Conservation (phyloP, 1,284 basidiomycete species). For the Schizophyllum commune region DNA sequence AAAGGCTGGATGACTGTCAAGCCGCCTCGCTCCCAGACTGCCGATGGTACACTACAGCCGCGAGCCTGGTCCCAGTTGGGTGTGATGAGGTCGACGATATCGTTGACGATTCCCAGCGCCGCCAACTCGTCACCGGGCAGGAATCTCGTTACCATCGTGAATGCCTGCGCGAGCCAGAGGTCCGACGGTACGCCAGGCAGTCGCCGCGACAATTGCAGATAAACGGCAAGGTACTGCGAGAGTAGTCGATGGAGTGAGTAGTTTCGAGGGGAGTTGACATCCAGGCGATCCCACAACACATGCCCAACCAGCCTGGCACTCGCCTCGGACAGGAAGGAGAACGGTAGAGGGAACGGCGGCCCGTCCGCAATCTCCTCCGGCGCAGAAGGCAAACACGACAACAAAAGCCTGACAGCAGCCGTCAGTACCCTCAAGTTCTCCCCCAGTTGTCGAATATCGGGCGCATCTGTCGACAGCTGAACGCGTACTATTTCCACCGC, state of each 20-base stretch:
- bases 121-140: slow-evolving; percentile 62
- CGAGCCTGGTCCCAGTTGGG: slow-evolving; percentile 31
- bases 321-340: slow-evolving; percentile 42
- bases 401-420: slow-evolving; percentile 52
- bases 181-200: slow-evolving; percentile 46
- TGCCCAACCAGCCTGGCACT: slow-evolving; percentile 42
- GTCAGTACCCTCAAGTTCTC: slow-evolving; percentile 30
- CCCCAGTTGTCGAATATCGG: slow-evolving; percentile 21
- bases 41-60: slow-evolving; percentile 27
- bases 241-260: slow-evolving; percentile 42
- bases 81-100: slow-evolving; percentile 31
- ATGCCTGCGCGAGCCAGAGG: slow-evolving; percentile 59
- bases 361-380: slow-evolving; percentile 23
- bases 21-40: slow-evolving; percentile 46
- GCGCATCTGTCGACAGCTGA: slow-evolving; percentile 12
- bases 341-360: slow-evolving; percentile 52
- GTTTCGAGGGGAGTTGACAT: slow-evolving; percentile 15
- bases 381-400: slow-evolving; percentile 46
- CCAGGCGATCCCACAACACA: slow-evolving; percentile 35
- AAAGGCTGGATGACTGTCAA: slow-evolving; percentile 53
- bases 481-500: slow-evolving; percentile 28
- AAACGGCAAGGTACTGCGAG: slow-evolving; percentile 42
- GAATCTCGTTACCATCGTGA: slow-evolving; percentile 44
- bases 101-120: slow-evolving; percentile 31
- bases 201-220: slow-evolving; percentile 46